Evolutionary conservation across 495 filamentous ascomycete genomes (phyloP).

Genomic region (Trypethelium eluteriae): DNA sequence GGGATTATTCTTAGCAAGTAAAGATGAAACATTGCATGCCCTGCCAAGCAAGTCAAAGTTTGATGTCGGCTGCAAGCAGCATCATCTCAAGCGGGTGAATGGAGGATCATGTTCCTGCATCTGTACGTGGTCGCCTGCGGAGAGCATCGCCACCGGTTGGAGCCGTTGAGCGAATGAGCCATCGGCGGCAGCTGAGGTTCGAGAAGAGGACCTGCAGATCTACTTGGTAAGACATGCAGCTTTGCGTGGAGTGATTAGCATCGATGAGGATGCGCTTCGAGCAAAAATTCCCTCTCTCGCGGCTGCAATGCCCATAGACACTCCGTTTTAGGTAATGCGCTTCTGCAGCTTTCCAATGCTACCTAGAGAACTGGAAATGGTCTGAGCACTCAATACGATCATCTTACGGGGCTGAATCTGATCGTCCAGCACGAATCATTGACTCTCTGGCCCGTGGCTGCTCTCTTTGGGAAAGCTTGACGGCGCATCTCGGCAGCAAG

Average conservation of each 20-base stretch:
- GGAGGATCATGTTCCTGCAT: conserved; percentile 10
- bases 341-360: conserved; percentile 25
- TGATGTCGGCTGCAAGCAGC: conserved; percentile 9
- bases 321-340: conserved; percentile 18
- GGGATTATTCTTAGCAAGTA: conserved; percentile 4
- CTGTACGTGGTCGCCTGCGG: conserved; percentile 1
- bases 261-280: conserved; percentile 9
- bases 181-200: not conserved
- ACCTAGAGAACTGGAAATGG: conserved; percentile 20
- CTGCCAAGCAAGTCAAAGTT: not conserved
- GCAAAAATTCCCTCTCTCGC: conserved; percentile 6
- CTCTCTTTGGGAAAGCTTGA: conserved; percentile 21
- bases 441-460: conserved; percentile 10
- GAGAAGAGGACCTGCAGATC: conserved; percentile 9
- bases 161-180: conserved; percentile 5
- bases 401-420: conserved; percentile 24
- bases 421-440: conserved; percentile 19
- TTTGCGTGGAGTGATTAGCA: conserved; percentile 8
- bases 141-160: conserved; percentile 6
- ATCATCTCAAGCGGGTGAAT: not conserved
- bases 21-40: conserved; percentile 11
- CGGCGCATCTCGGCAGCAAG: conserved; percentile 17
- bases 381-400: conserved; percentile 28
- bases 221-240: conserved; percentile 9
- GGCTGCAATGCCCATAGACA: conserved; percentile 15